Evolutionary conservation across 768 basidiomycete species (phyloP).

Genomic region (Hericium rajendrae): DNA sequence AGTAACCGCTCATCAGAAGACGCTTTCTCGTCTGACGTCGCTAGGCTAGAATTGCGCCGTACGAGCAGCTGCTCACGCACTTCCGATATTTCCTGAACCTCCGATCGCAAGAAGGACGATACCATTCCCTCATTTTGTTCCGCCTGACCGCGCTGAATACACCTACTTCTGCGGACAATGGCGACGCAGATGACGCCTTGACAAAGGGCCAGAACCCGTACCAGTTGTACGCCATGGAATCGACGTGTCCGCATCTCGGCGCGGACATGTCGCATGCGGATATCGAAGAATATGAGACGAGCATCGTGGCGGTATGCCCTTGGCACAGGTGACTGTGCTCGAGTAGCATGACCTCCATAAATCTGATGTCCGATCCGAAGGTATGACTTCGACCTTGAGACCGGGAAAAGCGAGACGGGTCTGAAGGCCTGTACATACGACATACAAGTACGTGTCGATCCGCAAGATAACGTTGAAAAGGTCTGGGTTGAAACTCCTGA

Average conservation of each 20-base stretch:
- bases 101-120: slow-evolving; percentile 13
- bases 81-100: slow-evolving; percentile 8
- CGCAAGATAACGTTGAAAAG: slow-evolving; percentile 28
- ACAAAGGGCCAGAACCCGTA: neutral
- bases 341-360: neutral
- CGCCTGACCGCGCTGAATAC: slow-evolving; percentile 4
- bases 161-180: neutral
- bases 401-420: slow-evolving; percentile 63
- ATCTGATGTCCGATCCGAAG: slow-evolving; percentile 22
- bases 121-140: slow-evolving; percentile 23
- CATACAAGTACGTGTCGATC: slow-evolving; percentile 38
- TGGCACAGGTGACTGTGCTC: slow-evolving; percentile 50
- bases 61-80: neutral
- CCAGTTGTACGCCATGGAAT: slow-evolving; percentile 72
- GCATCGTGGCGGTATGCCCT: slow-evolving; percentile 60
- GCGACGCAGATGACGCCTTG: neutral
- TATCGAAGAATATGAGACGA: slow-evolving; percentile 56
- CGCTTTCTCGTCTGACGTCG: neutral
- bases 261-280: slow-evolving; percentile 76
- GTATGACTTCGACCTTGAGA: slow-evolving; percentile 65
- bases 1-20: neutral
- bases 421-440: slow-evolving; percentile 58
- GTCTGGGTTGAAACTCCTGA: slow-evolving; percentile 56
- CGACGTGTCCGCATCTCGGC: slow-evolving; percentile 71
- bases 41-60: slow-evolving; percentile 1